phyloP scores from a whole-genome alignment of 306 rosid genomes.

The Acacia confusa region DNA sequence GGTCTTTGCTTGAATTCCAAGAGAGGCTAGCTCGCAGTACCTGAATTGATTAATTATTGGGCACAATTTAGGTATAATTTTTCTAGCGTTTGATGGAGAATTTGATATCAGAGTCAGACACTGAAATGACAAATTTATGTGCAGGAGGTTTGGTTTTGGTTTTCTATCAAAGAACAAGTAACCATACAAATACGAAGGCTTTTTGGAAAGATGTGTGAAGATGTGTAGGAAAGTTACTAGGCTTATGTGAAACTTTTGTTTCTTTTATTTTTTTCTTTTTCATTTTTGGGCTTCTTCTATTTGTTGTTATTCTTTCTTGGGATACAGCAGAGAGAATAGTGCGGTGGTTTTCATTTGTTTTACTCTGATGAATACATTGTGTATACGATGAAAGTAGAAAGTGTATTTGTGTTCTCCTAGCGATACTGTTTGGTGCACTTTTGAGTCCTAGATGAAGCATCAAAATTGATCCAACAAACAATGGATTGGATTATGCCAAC shows the following conservation, averaged over 20 bases:
- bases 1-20: slow-evolving; percentile 44
- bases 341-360: neutral
- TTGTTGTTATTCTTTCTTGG: neutral
- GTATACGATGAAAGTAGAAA: neutral
- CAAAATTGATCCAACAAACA: neutral
- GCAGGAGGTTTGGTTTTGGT: slow-evolving; percentile 9
- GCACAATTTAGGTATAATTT: neutral
- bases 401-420: neutral
- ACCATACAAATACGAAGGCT: neutral
- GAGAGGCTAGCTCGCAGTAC: slow-evolving; percentile 45
- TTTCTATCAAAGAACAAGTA: neutral
- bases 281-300: neutral
- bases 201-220: neutral
- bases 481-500: neutral
- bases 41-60: slow-evolving; percentile 5
- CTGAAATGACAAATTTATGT: neutral
- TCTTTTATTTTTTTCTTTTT: neutral
- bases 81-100: neutral
- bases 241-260: neutral
- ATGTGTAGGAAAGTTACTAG: neutral
- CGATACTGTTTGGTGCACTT: neutral
- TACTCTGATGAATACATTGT: neutral
- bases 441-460: neutral
- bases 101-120: neutral
- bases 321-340: neutral